These are phyloP conservation scores for Metschnikowia borealis DNA, from an alignment of 805 yeast species.

Conservation along the genomic window DNA sequence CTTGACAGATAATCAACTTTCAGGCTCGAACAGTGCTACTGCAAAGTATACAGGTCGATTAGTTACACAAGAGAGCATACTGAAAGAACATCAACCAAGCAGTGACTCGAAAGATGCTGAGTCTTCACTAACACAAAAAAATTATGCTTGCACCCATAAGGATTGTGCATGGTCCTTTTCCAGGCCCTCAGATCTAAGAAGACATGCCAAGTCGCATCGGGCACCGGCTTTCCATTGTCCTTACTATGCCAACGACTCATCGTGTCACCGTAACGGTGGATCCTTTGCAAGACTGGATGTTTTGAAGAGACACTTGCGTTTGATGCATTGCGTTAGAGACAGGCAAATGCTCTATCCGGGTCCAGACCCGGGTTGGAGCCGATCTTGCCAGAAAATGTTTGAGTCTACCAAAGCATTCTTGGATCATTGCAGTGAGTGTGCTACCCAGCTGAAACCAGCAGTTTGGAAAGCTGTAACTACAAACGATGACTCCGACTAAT, in stretches of 20 bases:
- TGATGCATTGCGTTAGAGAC: constrained; percentile 63
- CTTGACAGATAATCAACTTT: background rate
- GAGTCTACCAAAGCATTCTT: constrained; percentile 52
- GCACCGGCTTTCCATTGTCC: constrained; percentile 71
- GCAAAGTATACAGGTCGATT: background rate
- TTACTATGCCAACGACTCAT: constrained; percentile 61
- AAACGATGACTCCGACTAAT: background rate
- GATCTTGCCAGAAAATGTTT: constrained; percentile 59
- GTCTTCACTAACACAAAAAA: constrained; percentile 18
- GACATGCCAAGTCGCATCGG: constrained; percentile 64
- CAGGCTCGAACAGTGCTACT: background rate
- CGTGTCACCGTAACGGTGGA: constrained; percentile 75
- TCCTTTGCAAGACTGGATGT: constrained; percentile 73
- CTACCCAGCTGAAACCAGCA: constrained; percentile 23
- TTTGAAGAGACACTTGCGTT: constrained; percentile 62
- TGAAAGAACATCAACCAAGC: background rate
- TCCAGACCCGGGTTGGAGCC: constrained; percentile 62
- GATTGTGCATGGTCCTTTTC: constrained; percentile 68
- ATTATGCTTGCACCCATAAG: constrained; percentile 37
- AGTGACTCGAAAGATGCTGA: background rate
- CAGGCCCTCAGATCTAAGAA: constrained; percentile 62
- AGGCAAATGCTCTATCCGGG: constrained; percentile 26
- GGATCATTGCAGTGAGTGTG: constrained; percentile 64
- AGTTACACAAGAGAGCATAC: background rate
- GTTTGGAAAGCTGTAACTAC: constrained; percentile 6